Evolutionary conservation across 1,284 basidiomycete species (phyloP).

Genomic region (Xerocomus amazonicus): DNA sequence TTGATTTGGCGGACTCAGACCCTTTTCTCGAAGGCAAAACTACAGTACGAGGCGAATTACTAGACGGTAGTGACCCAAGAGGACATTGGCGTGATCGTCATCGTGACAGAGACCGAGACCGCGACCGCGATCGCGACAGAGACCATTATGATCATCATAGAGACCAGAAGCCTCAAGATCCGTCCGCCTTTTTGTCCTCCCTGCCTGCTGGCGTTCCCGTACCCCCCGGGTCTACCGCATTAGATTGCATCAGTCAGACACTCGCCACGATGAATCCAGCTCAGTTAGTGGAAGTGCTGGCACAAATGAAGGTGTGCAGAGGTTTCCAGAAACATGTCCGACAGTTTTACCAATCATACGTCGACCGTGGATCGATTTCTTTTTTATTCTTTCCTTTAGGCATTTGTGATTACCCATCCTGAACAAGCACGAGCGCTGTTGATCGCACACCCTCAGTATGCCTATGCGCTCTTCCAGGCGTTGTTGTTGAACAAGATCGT

Average conservation of each 20-base stretch:
- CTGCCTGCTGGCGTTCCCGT: slow-evolving; percentile 80
- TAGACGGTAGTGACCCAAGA: slow-evolving; percentile 46
- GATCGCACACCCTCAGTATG: slow-evolving; percentile 84
- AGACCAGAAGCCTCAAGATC: slow-evolving; percentile 38
- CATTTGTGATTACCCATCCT: slow-evolving; percentile 86
- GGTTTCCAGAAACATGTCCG: slow-evolving; percentile 22
- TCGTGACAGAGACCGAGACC: slow-evolving; percentile 27
- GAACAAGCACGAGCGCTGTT: slow-evolving; percentile 86
- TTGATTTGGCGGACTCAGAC: slow-evolving; percentile 70
- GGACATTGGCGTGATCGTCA: slow-evolving; percentile 52
- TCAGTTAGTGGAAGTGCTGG: slow-evolving; percentile 92
- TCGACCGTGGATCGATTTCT: slow-evolving; percentile 6
- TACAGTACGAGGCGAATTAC: slow-evolving; percentile 48
- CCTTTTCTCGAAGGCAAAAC: slow-evolving; percentile 62
- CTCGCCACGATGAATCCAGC: slow-evolving; percentile 81
- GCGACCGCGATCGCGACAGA: slow-evolving; percentile 28
- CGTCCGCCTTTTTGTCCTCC: slow-evolving; percentile 54
- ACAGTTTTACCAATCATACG: slow-evolving; percentile 27
- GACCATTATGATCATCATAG: slow-evolving; percentile 24
- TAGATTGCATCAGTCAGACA: slow-evolving; percentile 86
- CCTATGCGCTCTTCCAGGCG: slow-evolving; percentile 96
- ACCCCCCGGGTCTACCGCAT: slow-evolving; percentile 69
- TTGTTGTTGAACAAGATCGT: slow-evolving; percentile 94
- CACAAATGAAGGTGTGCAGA: slow-evolving; percentile 88
- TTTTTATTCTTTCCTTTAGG: slow-evolving; percentile 42